Conservation (phyloP, 2,329 filamentous ascomycete genomes). For the Bimuria novae-zelandiae region DNA sequence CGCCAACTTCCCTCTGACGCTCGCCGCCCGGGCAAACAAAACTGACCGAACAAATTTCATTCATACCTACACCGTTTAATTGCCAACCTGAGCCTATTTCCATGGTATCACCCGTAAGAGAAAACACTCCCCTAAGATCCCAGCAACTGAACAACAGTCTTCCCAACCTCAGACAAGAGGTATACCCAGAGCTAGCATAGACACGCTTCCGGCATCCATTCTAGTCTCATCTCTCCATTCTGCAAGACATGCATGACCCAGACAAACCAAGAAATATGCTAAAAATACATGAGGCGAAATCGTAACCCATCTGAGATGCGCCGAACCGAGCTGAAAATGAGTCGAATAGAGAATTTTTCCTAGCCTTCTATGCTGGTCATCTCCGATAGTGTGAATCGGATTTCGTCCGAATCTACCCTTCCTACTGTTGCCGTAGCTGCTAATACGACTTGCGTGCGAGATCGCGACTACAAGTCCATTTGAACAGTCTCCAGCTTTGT, state of each 20-base stretch:
- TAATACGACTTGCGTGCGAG: too few species aligned
- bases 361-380: too few species aligned
- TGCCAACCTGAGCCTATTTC: neutral
- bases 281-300: constrained; percentile 4
- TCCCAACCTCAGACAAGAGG: neutral
- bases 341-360: neutral
- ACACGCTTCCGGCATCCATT: too few species aligned
- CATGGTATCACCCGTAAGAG: constrained; percentile 2
- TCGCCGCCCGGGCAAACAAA: neutral
- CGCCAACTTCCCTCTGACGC: neutral
- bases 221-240: too few species aligned
- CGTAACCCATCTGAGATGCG: neutral
- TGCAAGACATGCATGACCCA: neutral
- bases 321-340: neutral
- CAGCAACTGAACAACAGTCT: neutral
- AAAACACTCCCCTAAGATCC: neutral
- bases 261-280: neutral
- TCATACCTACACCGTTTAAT: constrained; percentile 6
- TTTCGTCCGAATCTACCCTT: too few species aligned
- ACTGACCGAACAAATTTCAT: neutral
- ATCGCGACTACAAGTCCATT: too few species aligned
- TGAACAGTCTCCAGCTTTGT: too few species aligned
- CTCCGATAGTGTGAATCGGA: too few species aligned
- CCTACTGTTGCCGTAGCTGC: too few species aligned
- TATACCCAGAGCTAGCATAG: too few species aligned